Base-by-base conservation (phyloP, 495 filamentous ascomycete genomes). In the Aspergillus leporis region DNA sequence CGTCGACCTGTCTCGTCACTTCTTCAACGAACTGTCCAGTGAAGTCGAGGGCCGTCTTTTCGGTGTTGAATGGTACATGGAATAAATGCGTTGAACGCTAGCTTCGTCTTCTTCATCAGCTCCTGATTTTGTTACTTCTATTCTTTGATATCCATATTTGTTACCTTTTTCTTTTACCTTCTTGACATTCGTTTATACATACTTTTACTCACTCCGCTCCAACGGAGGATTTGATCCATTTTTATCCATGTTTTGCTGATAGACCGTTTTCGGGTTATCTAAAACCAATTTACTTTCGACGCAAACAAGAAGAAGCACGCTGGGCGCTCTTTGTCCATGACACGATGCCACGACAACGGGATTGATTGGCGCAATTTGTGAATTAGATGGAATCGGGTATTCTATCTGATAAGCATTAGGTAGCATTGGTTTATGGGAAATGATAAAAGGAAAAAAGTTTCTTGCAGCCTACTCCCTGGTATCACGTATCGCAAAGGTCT, bases 1-100 rank as follows among this genome's bases (percentile, higher is more conserved):
- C 50, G 69, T 83, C 46, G 81, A 83, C 63, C 67, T 81, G 61
- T 81, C 79, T 9, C 69, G 70, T 23, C 62, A 69, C 55, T 65
- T 80, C 50, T 83, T 80, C 67, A 54, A 61, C 8, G 52, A 70
- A 38, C 46, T 83, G 19, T 71, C 71, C 23, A 51, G 54, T 23
- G 48, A 70, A 4, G 47, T 30, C 16, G 68, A 54, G 31, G 77
- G 77, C 40, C 70, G 74, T 59, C 34, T 74, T 56, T 18, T 18
- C 43, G 69, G 62, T 50, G 71, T 67, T n/a, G 63, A 66, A 55
- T 77, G 74, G 74, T 72, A 63, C 60, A 69, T 75, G 53, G 48
- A 74, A 34, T 74, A 74, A 68, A 60, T 66, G 67, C 68, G 61
- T 58, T 59, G 36, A 34, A 23, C 34, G 32, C 36, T 16, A 22